These are phyloP conservation scores for Exophiala xenobiotica DNA, from an alignment of 2,329 filamentous ascomycete species.

Conservation along the genomic window DNA sequence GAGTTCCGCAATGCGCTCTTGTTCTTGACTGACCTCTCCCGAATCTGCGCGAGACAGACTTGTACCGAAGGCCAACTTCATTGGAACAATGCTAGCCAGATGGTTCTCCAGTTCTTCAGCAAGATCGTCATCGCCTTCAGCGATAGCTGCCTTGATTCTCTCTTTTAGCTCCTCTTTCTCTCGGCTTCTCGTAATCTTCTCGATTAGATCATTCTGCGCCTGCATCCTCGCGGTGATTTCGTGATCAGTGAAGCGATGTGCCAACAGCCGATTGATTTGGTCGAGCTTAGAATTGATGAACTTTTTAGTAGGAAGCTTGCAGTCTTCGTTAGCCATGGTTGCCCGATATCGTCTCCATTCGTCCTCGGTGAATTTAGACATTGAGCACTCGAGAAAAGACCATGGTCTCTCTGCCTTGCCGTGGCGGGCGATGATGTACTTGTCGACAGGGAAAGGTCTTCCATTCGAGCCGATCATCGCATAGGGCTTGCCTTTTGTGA, in stretches of 20 bases:
- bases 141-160: conserved; percentile 65
- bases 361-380: conserved; percentile 76
- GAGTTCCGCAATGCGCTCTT: conserved; percentile 77
- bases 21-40: conserved; percentile 57
- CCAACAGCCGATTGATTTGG: conserved; percentile 76
- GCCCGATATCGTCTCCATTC: conserved; percentile 82
- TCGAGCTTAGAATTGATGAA: conserved; percentile 69
- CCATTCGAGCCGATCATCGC: conserved; percentile 73
- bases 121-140: conserved; percentile 61
- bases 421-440: conserved; percentile 78
- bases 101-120: conserved; percentile 50
- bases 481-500: conserved; percentile 77
- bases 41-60: conserved; percentile 59
- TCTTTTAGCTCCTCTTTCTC: conserved; percentile 68
- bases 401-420: conserved; percentile 82
- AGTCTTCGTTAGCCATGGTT: conserved; percentile 68
- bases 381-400: conserved; percentile 88
- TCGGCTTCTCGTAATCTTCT: conserved; percentile 60
- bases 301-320: conserved; percentile 71
- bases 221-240: conserved; percentile 79
- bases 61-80: conserved; percentile 73
- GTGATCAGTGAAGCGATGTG: conserved; percentile 76
- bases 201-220: conserved; percentile 66
- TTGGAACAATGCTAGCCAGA: conserved; percentile 46
- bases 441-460: conserved; percentile 76